Evolutionary conservation across 2,329 filamentous ascomycete species (phyloP).

Genomic region (Metarhizium guizhouense): DNA sequence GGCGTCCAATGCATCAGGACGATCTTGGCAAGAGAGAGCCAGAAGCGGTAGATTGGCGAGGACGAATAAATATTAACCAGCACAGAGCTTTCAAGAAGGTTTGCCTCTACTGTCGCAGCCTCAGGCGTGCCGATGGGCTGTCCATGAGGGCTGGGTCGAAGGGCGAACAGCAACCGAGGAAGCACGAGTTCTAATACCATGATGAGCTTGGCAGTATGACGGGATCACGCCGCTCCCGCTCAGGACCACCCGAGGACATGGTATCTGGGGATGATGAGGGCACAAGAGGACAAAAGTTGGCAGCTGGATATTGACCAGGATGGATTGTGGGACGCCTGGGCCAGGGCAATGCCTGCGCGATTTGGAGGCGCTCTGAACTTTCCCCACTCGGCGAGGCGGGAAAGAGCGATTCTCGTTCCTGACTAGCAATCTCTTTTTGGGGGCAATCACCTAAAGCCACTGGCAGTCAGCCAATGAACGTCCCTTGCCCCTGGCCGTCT

Average conservation of each 20-base stretch:
- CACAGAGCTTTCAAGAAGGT: neutral
- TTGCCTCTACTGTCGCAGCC: neutral
- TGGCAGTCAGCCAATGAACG: neutral
- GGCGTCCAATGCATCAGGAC: neutral
- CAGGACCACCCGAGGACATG: too few relatives aligned
- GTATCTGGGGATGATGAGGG: neutral
- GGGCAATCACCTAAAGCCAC: neutral
- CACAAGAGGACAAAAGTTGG: too few relatives aligned
- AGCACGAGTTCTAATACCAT: neutral
- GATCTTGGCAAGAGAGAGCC: neutral
- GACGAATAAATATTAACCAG: neutral
- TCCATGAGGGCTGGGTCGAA: neutral
- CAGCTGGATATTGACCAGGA: neutral
- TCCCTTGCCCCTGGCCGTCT: neutral
- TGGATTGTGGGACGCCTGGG: neutral
- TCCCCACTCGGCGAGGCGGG: neutral
- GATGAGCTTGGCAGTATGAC: neutral
- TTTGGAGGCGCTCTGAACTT: neutral
- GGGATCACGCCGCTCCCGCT: neutral
- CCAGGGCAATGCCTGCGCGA: neutral
- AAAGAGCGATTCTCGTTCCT: conserved; percentile 5
- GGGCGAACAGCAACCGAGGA: neutral
- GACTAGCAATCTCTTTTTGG: conserved; percentile 8
- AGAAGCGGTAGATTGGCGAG: neutral
- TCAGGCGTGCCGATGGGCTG: neutral